Conservation (phyloP, 2,329 filamentous ascomycete genomes). For the Microdochium trichocladiopsis region DNA sequence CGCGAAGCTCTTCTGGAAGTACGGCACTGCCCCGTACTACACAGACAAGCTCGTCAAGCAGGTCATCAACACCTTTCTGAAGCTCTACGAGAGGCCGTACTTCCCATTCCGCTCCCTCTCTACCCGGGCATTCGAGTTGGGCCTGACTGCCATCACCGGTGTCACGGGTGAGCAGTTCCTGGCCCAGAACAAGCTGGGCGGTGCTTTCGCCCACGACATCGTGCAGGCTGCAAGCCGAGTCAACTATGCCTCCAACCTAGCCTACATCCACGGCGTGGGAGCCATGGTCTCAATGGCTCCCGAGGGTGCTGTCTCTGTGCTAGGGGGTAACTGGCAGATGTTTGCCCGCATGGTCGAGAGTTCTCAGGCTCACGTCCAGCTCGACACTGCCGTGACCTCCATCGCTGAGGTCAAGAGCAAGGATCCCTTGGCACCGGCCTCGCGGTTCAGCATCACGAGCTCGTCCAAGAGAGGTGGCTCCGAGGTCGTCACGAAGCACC, state of each 20-base stretch:
- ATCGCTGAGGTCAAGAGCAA: conserved; percentile 45
- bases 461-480: conserved; percentile 13
- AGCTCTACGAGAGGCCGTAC: conserved; percentile 71
- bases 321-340: conserved; percentile 90
- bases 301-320: conserved; percentile 70
- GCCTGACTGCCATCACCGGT: conserved; percentile 57
- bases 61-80: conserved; percentile 66
- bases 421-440: conserved; percentile 25
- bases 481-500: conserved; percentile 28
- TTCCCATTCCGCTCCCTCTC: conserved; percentile 82
- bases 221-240: conserved; percentile 88
- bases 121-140: conserved; percentile 59
- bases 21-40: conserved; percentile 70
- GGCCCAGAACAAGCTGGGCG: conserved; percentile 51
- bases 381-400: conserved; percentile 61
- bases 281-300: conserved; percentile 89
- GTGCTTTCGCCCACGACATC: conserved; percentile 68
- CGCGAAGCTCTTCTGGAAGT: conserved; percentile 75
- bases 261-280: conserved; percentile 80
- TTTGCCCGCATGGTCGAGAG: conserved; percentile 73
- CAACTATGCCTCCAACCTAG: conserved; percentile 88
- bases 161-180: conserved; percentile 71
- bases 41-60: conserved; percentile 66
- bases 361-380: conserved; percentile 51
- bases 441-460: conserved; percentile 41